Evolutionary conservation across 805 yeast genomes (phyloP).

Genomic region (Suhomyces faveliae): DNA sequence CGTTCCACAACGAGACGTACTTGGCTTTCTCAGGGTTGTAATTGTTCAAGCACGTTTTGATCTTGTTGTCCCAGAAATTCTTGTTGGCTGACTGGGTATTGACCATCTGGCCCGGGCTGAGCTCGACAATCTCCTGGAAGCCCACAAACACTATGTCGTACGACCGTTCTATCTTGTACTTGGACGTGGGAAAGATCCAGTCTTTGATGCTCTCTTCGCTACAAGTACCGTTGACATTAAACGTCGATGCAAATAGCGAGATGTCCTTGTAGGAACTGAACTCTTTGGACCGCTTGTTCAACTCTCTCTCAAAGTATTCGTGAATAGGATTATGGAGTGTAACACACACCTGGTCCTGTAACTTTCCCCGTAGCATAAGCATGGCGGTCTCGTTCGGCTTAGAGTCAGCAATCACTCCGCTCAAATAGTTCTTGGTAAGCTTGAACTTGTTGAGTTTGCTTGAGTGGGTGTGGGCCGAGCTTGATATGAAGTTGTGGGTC

Average conservation of each 20-base stretch:
- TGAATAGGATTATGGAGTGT: conserved; percentile 53
- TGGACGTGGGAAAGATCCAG: conserved; percentile 46
- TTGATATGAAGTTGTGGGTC: conserved; percentile 38
- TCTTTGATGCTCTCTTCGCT: conserved; percentile 40
- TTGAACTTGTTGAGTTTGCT: conserved; percentile 34
- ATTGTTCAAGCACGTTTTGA: conserved; percentile 47
- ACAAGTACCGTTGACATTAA: conserved; percentile 53
- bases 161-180: conserved; percentile 25
- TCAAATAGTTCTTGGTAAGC: conserved; percentile 36
- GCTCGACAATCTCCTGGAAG: conserved; percentile 82
- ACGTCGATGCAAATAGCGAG: conserved; percentile 48
- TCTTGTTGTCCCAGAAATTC: conserved; percentile 62
- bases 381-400: conserved; percentile 41
- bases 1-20: conserved; percentile 64
- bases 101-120: conserved; percentile 79
- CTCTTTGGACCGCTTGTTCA: conserved; percentile 38
- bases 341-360: conserved; percentile 45
- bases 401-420: conserved; percentile 40
- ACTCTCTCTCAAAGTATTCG: conserved; percentile 46
- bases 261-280: conserved; percentile 43
- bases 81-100: conserved; percentile 66
- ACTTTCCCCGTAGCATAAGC: conserved; percentile 49
- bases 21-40: conserved; percentile 34
- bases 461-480: conserved; percentile 36
- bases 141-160: conserved; percentile 82